Conservation (phyloP, 306 rosid species). For the Luffa aegyptiaca region DNA sequence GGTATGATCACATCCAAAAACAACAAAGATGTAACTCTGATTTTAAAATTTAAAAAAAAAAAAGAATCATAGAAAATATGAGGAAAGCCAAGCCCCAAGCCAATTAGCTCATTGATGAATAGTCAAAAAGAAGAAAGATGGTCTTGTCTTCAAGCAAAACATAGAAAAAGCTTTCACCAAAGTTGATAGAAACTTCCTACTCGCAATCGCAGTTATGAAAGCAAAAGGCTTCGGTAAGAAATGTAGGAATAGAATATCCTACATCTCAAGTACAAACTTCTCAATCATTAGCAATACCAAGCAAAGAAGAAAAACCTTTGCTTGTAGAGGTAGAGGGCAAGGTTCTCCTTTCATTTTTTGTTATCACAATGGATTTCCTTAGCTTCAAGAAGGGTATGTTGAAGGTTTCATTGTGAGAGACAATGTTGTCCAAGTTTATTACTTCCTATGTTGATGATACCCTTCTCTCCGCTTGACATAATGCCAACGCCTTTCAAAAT, state of each 20-base stretch:
- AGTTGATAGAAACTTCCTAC: not conserved
- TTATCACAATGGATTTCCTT: not conserved
- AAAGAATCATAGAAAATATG: not conserved
- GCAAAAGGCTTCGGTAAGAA: not conserved
- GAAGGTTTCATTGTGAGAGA: not conserved
- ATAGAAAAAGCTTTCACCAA: not conserved
- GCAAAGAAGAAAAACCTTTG: not conserved
- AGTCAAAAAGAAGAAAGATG: not conserved
- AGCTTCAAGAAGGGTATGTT: not conserved
- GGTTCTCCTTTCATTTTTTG: not conserved
- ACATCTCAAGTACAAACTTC: not conserved
- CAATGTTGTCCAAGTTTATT: not conserved
- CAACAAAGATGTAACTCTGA: not conserved
- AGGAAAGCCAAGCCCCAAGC: not conserved
- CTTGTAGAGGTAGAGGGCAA: not conserved
- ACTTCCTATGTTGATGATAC: not conserved
- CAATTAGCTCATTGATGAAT: not conserved
- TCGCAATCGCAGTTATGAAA: not conserved
- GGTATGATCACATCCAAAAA: not conserved
- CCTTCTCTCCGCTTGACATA: not conserved
- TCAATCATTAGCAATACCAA: not conserved
- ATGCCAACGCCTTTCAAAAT: not conserved
- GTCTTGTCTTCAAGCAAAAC: not conserved
- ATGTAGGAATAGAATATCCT: not conserved
- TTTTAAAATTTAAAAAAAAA: no score